phyloP scores from a whole-genome alignment of 2,329 filamentous ascomycete species.

The Aureobasidium sp. region DNA sequence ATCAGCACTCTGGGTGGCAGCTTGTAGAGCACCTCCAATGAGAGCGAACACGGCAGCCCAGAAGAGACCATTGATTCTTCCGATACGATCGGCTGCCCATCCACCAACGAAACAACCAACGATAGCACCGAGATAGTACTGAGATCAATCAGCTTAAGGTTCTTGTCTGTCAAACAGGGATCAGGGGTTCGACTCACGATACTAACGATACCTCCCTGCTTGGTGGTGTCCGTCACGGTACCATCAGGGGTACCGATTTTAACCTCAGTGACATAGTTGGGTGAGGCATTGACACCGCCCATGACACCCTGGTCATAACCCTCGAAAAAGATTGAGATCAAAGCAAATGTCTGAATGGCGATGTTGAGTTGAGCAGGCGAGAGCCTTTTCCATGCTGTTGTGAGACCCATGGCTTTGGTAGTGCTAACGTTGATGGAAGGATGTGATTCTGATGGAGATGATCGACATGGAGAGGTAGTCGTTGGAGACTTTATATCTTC shows the following conservation, averaged over 20 bases:
- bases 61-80: conserved; percentile 47
- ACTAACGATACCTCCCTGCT: conserved; percentile 48
- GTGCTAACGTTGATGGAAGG: not conserved
- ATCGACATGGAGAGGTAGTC: not conserved
- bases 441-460: not conserved
- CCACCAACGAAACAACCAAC: conserved; percentile 46
- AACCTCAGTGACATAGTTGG: conserved; percentile 37
- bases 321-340: conserved; percentile 33
- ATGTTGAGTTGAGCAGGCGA: conserved; percentile 38
- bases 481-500: not conserved
- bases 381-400: conserved; percentile 38
- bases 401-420: conserved; percentile 32
- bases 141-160: not conserved
- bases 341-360: conserved; percentile 31
- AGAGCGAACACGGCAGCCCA: conserved; percentile 43
- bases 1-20: conserved; percentile 38
- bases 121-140: conserved; percentile 47
- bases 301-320: conserved; percentile 52
- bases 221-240: conserved; percentile 41
- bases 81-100: conserved; percentile 47
- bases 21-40: conserved; percentile 44
- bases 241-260: conserved; percentile 41
- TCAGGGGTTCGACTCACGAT: conserved; percentile 22
- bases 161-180: no score
- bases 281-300: conserved; percentile 43